A percentile compares a stretch with the other conserved stretches of the same genome.
phyloP scores from a whole-genome alignment of 306 rosid species.

The Malus fusca region DNA sequence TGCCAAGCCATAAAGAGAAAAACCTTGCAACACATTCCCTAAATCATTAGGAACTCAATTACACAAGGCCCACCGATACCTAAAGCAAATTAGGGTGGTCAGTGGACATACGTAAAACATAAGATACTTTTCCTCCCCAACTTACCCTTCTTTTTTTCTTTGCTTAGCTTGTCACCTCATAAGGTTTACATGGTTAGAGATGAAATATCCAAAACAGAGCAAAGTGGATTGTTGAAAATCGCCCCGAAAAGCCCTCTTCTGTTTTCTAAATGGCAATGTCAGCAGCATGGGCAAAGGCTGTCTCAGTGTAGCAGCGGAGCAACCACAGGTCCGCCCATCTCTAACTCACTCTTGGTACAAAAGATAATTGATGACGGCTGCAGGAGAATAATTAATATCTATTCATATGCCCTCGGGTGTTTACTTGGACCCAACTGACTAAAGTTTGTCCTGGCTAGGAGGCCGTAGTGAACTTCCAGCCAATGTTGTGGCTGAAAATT shows the following conservation, averaged over 20 bases:
- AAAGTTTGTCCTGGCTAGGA: slow-evolving; percentile 49
- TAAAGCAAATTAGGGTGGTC: neutral
- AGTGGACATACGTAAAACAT: neutral
- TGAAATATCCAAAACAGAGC: neutral
- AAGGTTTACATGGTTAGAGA: neutral
- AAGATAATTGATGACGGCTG: slow-evolving; percentile 8
- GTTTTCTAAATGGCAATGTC: neutral
- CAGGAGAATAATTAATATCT: slow-evolving; percentile 17
- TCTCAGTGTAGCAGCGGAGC: neutral
- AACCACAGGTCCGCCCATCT: neutral
- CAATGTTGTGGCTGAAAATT: slow-evolving; percentile 38
- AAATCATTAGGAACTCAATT: neutral
- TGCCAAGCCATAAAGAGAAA: too few relatives aligned
- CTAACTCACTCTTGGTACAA: slow-evolving; percentile 28
- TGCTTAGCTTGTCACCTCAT: neutral
- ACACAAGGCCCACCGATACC: neutral
- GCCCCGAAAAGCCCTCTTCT: neutral
- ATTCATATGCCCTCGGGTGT: slow-evolving; percentile 12
- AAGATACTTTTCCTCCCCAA: neutral
- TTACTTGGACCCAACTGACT: slow-evolving; percentile 50
- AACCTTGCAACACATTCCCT: neutral
- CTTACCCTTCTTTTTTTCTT: neutral
- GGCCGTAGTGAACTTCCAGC: slow-evolving; percentile 52
- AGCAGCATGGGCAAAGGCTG: neutral
- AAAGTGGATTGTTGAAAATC: neutral